Evolutionary conservation across 2,329 filamentous ascomycete species (phyloP), one percentile per base, ranked within the genome.

Genomic region (Zalaria sp.): DNA sequence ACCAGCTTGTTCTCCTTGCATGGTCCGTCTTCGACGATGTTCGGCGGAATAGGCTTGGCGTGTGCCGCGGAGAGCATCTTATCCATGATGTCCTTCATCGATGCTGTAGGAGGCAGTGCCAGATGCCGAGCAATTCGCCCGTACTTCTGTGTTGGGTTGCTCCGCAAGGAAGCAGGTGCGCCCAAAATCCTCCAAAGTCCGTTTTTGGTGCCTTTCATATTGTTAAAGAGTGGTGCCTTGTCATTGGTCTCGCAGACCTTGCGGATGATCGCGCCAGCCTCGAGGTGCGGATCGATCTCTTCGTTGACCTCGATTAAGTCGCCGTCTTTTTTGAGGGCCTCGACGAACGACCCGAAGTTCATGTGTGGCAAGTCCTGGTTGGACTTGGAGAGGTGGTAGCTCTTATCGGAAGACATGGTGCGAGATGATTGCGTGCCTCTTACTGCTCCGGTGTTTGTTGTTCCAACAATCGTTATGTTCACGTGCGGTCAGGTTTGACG

Each of bases 151-250:
- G 49, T 47, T 1, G 49, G 29, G 5, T 55, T 49, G 2, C 48
- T 55, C 1, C 65, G 51, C 0, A 71, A 54, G 1, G 57, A 60
- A 3, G 52, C 62, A 0, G 68, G 60, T 0, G 62, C 63, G 25
- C 67, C 69, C 4, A 73, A 57, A 25, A 72, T 71, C 6, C 67
- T 57, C 46, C 57, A 72, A 0, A 73, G 54, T 5, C 69, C 69
- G 34, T 68, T 49, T 28, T 64, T 49, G 4, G 55, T 53, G 1
- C 69, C 69, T 40, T 63, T 68, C 41, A 73, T 43, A 26, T 72
- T 73, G 52, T 71, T 68, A 58, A 73, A 71, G 0, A 73, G 58
- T 0, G 69, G 68, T 1, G 69, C 69, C 39, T 67, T 68, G 42
- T 60, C 62, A 35, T 68, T 49, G 0, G 54, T 62, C 45, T 73